A percentile compares a stretch with the other conserved stretches of the same genome.
These are phyloP conservation scores for Botrytis fragariae DNA, from an alignment of 2,329 filamentous ascomycete genomes.

Conservation along the genomic window DNA sequence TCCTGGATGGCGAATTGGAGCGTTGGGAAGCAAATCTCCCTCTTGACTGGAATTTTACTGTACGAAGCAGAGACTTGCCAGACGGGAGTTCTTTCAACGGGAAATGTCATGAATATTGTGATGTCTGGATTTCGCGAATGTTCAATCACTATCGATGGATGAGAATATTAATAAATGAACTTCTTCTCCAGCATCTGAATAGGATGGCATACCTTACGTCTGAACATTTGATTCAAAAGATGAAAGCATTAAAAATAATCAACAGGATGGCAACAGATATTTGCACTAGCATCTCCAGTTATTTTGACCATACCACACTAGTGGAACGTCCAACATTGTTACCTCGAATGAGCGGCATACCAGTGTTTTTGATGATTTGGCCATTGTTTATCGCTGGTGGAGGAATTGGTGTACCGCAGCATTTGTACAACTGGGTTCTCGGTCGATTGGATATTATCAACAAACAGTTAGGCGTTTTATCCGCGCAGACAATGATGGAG, in stretches of 20 bases:
- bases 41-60: conserved; percentile 25
- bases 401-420: conserved; percentile 27
- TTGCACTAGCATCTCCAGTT: conserved; percentile 27
- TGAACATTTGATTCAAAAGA: conserved; percentile 22
- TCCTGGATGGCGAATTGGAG: conserved; percentile 26
- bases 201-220: conserved; percentile 19
- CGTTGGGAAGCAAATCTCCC: conserved; percentile 28
- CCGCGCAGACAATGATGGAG: conserved; percentile 24
- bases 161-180: conserved; percentile 31
- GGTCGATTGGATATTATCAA: conserved; percentile 28
- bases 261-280: conserved; percentile 29
- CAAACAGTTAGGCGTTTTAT: conserved; percentile 27
- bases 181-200: conserved; percentile 25
- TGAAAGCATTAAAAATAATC: conserved; percentile 25
- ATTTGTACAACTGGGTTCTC: conserved; percentile 28
- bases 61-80: neutral
- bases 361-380: conserved; percentile 28
- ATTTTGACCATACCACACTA: conserved; percentile 19
- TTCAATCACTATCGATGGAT: conserved; percentile 32
- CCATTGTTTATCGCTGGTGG: conserved; percentile 28
- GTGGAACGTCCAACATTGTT: conserved; percentile 1
- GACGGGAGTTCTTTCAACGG: conserved; percentile 22
- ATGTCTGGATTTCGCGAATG: conserved; percentile 32
- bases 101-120: conserved; percentile 26
- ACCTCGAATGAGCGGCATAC: conserved; percentile 24